A percentile compares a stretch with the other conserved stretches of the same genome.
phyloP scores from a whole-genome alignment of 129 eudicot species.

The Scalesia atractyloides region DNA sequence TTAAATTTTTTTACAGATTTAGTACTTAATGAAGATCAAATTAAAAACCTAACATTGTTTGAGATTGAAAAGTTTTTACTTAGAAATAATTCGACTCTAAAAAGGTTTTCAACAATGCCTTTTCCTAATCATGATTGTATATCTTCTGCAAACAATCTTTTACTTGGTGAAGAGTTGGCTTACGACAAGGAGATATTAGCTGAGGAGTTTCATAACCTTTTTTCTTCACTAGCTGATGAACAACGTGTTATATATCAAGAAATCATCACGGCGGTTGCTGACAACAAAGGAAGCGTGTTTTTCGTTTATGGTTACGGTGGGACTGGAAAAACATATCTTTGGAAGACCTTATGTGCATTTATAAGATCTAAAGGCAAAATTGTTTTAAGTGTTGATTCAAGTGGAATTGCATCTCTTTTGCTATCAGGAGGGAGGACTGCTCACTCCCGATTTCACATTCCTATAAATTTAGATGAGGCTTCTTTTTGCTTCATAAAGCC shows the following conservation, averaged over 20 bases:
- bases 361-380: neutral
- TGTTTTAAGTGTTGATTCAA: neutral
- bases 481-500: neutral
- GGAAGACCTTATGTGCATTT: neutral
- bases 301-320: conserved; percentile 13
- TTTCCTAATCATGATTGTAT: neutral
- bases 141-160: neutral
- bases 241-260: neutral
- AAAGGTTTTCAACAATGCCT: neutral
- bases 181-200: neutral
- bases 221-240: neutral
- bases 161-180: neutral
- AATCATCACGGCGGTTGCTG: neutral
- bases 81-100: neutral
- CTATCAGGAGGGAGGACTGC: neutral
- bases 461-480: neutral
- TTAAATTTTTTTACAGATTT: neutral
- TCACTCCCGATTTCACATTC: conserved; percentile 1
- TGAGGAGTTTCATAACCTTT: neutral
- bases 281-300: neutral
- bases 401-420: conserved; percentile 3
- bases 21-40: neutral
- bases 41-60: neutral
- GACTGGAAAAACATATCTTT: conserved; percentile 1
- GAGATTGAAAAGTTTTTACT: neutral